Conservation (phyloP, 306 rosid genomes). For the Spatholobus suberectus region DNA sequence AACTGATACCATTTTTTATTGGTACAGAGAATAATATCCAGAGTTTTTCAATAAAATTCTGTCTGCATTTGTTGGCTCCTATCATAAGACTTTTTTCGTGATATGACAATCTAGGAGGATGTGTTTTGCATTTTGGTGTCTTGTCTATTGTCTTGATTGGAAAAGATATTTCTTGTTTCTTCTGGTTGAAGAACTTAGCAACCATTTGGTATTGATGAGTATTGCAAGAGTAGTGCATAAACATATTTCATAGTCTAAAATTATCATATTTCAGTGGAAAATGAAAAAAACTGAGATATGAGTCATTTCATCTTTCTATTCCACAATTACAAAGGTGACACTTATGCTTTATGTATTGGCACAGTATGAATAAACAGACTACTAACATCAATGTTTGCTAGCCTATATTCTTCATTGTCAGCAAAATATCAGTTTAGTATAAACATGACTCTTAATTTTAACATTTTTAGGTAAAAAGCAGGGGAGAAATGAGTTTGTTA, state of each 20-base stretch:
- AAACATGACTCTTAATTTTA: conserved; percentile 8
- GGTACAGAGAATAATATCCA: neutral
- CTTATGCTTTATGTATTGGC: conserved; percentile 20
- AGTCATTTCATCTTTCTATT: neutral
- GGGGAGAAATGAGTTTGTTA: conserved; percentile 90
- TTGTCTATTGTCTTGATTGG: neutral
- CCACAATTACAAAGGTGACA: neutral
- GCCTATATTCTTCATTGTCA: neutral
- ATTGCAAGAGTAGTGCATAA: neutral
- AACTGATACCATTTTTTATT: neutral
- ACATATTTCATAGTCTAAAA: neutral
- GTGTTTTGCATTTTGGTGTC: neutral
- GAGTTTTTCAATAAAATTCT: neutral
- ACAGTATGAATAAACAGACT: neutral
- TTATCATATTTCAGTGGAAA: neutral
- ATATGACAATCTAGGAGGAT: neutral
- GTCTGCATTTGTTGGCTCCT: neutral
- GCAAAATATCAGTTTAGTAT: conserved; percentile 7
- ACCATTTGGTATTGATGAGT: neutral
- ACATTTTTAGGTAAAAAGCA: conserved; percentile 69
- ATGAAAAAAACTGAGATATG: neutral
- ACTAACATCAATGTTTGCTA: conserved; percentile 7
- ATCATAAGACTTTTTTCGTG: neutral
- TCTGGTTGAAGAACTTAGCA: neutral
- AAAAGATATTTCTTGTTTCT: neutral